Evolutionary conservation across 495 filamentous ascomycete species (phyloP).

Genomic region (Penicillium paxilli): DNA sequence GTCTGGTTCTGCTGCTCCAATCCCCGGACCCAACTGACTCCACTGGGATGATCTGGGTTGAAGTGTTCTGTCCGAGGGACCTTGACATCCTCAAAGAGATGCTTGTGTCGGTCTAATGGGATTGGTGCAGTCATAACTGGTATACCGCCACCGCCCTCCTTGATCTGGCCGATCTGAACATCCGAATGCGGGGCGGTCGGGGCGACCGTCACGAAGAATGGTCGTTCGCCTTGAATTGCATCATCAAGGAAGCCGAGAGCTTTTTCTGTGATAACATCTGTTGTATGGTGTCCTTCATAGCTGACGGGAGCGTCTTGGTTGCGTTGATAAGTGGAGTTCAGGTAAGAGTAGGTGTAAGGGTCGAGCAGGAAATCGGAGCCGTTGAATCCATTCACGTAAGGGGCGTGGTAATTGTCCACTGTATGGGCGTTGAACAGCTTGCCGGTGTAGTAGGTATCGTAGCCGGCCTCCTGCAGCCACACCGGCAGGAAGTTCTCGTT

Average conservation of each 20-base stretch:
- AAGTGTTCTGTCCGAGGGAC: constrained; percentile 40
- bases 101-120: constrained; percentile 38
- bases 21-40: constrained; percentile 61
- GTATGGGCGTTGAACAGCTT: constrained; percentile 72
- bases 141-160: constrained; percentile 9
- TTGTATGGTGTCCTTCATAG: constrained; percentile 58
- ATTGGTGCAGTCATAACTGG: constrained; percentile 52
- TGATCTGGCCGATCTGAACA: constrained; percentile 41
- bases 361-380: constrained; percentile 67
- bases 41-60: constrained; percentile 55
- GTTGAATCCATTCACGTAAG: constrained; percentile 57
- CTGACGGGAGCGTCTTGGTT: constrained; percentile 59
- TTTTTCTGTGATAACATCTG: constrained; percentile 64
- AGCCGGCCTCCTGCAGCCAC: constrained; percentile 70
- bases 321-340: constrained; percentile 65
- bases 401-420: constrained; percentile 56
- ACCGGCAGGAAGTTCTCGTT: constrained; percentile 67
- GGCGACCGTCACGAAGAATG: constrained; percentile 69
- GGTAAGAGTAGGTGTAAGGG: constrained; percentile 70
- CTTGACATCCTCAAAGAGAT: constrained; percentile 38
- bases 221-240: constrained; percentile 49
- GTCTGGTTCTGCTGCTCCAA: constrained; percentile 53
- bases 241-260: constrained; percentile 65
- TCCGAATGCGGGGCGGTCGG: constrained; percentile 70
- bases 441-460: constrained; percentile 71